Conservation (phyloP, 495 filamentous ascomycete genomes). For the Annulohypoxylon bovei region DNA sequence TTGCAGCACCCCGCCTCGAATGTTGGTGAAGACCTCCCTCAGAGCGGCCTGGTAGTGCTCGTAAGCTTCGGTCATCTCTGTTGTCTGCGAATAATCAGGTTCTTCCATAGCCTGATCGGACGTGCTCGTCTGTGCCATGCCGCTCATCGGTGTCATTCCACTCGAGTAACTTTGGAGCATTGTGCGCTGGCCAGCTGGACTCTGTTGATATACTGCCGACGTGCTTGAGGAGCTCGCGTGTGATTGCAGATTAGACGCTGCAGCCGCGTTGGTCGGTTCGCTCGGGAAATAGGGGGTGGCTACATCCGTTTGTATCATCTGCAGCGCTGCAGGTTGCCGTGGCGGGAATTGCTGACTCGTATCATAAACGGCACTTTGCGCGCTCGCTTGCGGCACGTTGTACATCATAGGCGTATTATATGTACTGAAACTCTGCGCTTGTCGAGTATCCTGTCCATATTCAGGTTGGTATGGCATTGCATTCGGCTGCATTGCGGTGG, state of each 20-base stretch:
- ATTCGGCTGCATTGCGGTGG: slow-evolving; percentile 58
- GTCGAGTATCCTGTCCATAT: slow-evolving; percentile 63
- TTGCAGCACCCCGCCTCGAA: slow-evolving; percentile 74
- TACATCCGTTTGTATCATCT: slow-evolving; percentile 74
- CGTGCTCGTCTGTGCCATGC: slow-evolving; percentile 52
- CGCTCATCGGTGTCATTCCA: slow-evolving; percentile 53
- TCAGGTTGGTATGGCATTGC: slow-evolving; percentile 64
- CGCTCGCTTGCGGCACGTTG: slow-evolving; percentile 74
- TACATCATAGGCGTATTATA: slow-evolving; percentile 77
- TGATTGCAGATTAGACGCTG: slow-evolving; percentile 58
- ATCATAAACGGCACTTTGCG: slow-evolving; percentile 77
- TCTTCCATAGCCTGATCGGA: slow-evolving; percentile 47
- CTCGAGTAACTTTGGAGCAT: slow-evolving; percentile 59
- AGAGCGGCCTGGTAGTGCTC: slow-evolving; percentile 77
- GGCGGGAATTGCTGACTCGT: slow-evolving; percentile 79
- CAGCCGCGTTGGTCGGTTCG: slow-evolving; percentile 72
- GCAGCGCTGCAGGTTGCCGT: slow-evolving; percentile 83
- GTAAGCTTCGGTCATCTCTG: slow-evolving; percentile 72
- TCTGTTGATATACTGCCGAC: slow-evolving; percentile 61
- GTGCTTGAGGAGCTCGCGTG: slow-evolving; percentile 52
- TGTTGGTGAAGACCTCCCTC: slow-evolving; percentile 78
- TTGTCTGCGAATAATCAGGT: slow-evolving; percentile 30
- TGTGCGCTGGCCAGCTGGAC: slow-evolving; percentile 47
- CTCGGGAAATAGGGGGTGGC: slow-evolving; percentile 80
- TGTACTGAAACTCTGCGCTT: slow-evolving; percentile 56